phyloP scores from a whole-genome alignment of 2,329 filamentous ascomycete species.

The Metarhizium album region DNA sequence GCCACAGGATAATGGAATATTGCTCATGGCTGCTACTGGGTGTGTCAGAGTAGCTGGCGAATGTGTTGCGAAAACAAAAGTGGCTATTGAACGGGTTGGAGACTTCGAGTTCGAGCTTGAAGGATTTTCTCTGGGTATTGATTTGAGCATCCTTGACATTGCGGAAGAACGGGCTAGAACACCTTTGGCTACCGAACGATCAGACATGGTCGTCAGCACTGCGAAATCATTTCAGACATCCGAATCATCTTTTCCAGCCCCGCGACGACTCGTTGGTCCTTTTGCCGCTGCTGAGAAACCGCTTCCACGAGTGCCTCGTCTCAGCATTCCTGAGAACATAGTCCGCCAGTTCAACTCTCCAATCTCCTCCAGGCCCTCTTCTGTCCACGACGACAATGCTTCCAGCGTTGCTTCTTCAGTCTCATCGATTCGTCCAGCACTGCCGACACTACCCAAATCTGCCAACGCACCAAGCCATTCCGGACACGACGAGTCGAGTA shows the following conservation, averaged over 20 bases:
- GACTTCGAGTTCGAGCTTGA: slow-evolving; percentile 83
- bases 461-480: slow-evolving; percentile 37
- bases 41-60: slow-evolving; percentile 88
- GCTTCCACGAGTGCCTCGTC: slow-evolving; percentile 52
- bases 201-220: slow-evolving; percentile 28
- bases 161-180: slow-evolving; percentile 22
- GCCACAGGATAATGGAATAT: slow-evolving; percentile 64
- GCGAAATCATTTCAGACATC: slow-evolving; percentile 27
- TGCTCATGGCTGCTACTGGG: slow-evolving; percentile 69
- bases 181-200: slow-evolving; percentile 22
- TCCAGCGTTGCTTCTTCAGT: slow-evolving; percentile 34
- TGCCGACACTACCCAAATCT: slow-evolving; percentile 48
- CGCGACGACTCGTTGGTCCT: slow-evolving; percentile 26
- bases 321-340: slow-evolving; percentile 29
- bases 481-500: slow-evolving; percentile 32
- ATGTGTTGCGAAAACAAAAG: slow-evolving; percentile 77
- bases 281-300: slow-evolving; percentile 53
- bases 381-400: slow-evolving; percentile 29
- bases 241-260: slow-evolving; percentile 22
- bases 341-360: slow-evolving; percentile 22
- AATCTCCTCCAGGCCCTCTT: slow-evolving; percentile 31
- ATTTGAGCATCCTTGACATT: slow-evolving; percentile 40
- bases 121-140: slow-evolving; percentile 41
- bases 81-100: slow-evolving; percentile 76
- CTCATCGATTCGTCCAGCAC: slow-evolving; percentile 34